Percentiles rank a stretch among this genome's conserved stretches.
phyloP scores from a whole-genome alignment of 441 rosid species.

The Breynia disticha region DNA sequence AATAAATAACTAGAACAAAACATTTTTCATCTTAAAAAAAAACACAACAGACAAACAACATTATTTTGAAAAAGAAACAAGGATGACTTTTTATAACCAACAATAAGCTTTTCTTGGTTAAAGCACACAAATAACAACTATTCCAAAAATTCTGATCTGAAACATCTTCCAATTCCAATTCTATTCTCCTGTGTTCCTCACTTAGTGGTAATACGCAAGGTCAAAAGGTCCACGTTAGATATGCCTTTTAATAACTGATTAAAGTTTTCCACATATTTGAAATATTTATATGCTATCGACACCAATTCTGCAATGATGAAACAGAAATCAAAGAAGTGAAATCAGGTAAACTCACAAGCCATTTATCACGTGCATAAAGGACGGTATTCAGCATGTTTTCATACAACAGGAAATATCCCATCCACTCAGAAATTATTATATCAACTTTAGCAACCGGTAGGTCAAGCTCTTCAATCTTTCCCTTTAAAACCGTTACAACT shows the following conservation, averaged over 20 bases:
- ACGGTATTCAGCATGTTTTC: constrained; percentile 95
- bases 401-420: constrained; percentile 93
- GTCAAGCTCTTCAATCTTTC: constrained; percentile 94
- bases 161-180: no score
- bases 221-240: no score
- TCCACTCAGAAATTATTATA: constrained; percentile 96
- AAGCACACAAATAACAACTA: no score
- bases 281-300: no score
- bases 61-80: background rate
- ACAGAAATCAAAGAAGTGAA: background rate
- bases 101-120: no score
- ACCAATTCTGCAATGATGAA: no score
- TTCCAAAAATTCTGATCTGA: no score
- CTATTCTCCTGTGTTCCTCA: no score
- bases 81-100: background rate
- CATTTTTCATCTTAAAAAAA: background rate
- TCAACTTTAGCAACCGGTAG: constrained; percentile 85
- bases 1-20: background rate
- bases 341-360: constrained; percentile 68
- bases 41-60: background rate
- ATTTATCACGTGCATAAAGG: constrained; percentile 89
- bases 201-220: no score
- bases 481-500: constrained; percentile 94
- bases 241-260: no score
- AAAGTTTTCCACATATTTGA: no score